Percentiles rank a stretch among this genome's conserved stretches.
Evolutionary conservation across 495 filamentous ascomycete genomes (phyloP).

Genomic region (Penicillium manginii): DNA sequence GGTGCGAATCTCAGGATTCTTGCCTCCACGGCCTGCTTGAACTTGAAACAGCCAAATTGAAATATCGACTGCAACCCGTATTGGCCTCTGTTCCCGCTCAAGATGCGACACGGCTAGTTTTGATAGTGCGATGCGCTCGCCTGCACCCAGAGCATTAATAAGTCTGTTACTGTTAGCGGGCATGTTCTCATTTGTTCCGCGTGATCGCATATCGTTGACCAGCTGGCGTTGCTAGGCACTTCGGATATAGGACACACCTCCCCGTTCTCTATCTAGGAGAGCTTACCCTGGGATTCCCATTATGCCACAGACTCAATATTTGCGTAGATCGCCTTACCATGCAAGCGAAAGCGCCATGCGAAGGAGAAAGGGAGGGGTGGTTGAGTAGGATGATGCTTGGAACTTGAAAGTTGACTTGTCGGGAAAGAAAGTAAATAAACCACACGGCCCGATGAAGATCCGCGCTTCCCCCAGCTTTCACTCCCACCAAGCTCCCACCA

Average conservation of each 20-base stretch:
- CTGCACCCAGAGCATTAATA: slow-evolving; percentile 83
- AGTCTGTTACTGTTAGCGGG: slow-evolving; percentile 57
- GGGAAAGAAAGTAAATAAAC: slow-evolving; percentile 30
- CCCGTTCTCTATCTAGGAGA: neutral
- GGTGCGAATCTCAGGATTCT: slow-evolving; percentile 88
- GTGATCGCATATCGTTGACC: neutral
- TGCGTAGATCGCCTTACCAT: slow-evolving; percentile 5
- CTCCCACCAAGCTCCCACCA: slow-evolving; percentile 6
- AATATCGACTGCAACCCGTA: slow-evolving; percentile 91
- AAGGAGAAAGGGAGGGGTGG: neutral
- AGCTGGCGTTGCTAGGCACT: slow-evolving; percentile 6
- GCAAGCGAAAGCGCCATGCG: slow-evolving; percentile 16
- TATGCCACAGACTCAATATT: slow-evolving; percentile 15
- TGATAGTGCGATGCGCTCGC: slow-evolving; percentile 78
- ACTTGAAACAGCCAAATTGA: slow-evolving; percentile 98
- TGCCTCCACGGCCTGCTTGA: slow-evolving; percentile 82
- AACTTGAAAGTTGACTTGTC: slow-evolving; percentile 16
- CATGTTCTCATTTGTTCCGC: neutral
- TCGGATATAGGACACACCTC: slow-evolving; percentile 14
- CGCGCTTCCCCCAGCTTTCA: slow-evolving; percentile 21
- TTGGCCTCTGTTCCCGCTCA: slow-evolving; percentile 67
- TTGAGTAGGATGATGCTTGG: slow-evolving; percentile 7
- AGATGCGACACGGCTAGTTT: slow-evolving; percentile 79
- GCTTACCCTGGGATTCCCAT: slow-evolving; percentile 56
- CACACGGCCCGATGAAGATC: slow-evolving; percentile 51